These are phyloP conservation scores for Neonectria sp. DNA, from an alignment of 2,329 filamentous ascomycete genomes.

Conservation along the genomic window DNA sequence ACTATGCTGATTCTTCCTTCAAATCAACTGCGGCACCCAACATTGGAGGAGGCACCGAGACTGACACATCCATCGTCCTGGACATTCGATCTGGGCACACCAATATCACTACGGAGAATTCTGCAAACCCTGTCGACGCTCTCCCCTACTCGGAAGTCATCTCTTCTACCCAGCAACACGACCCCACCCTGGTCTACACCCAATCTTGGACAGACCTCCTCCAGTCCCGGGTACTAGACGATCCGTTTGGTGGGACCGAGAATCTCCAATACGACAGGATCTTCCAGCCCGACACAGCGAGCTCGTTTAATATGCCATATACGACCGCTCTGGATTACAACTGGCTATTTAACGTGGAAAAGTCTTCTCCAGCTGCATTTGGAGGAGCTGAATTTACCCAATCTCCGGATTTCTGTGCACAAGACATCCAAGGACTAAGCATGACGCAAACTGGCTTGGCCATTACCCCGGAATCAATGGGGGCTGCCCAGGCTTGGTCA, in stretches of 20 bases:
- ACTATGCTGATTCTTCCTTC: conserved; percentile 1
- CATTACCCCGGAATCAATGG: conserved; percentile 39
- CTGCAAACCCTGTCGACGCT: conserved; percentile 4
- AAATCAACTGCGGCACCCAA: background rate
- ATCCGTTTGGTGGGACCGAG: conserved; percentile 22
- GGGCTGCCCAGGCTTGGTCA: conserved; percentile 37
- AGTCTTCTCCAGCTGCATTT: conserved; percentile 12
- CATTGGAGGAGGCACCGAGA: background rate
- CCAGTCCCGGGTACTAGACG: conserved; percentile 25
- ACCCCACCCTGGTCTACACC: conserved; percentile 15
- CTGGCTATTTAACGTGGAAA: conserved; percentile 71
- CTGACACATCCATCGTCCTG: background rate
- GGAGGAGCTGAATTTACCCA: conserved; percentile 4
- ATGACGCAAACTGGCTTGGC: conserved; percentile 25
- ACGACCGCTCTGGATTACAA: conserved; percentile 75
- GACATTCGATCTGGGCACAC: conserved; percentile 9
- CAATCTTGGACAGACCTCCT: conserved; percentile 34
- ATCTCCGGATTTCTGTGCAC: conserved; percentile 12
- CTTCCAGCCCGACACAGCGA: conserved; percentile 74
- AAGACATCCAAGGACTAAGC: conserved; percentile 10
- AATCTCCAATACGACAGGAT: conserved; percentile 63
- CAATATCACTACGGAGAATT: background rate
- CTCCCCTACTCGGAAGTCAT: conserved; percentile 3
- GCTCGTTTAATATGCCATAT: conserved; percentile 76
- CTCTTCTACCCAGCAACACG: conserved; percentile 9